A percentile compares a stretch with the other conserved stretches of the same genome.
These are phyloP conservation scores for Trypanosoma vivax DNA, from an alignment of 208 protist species.

Conservation along the genomic window DNA sequence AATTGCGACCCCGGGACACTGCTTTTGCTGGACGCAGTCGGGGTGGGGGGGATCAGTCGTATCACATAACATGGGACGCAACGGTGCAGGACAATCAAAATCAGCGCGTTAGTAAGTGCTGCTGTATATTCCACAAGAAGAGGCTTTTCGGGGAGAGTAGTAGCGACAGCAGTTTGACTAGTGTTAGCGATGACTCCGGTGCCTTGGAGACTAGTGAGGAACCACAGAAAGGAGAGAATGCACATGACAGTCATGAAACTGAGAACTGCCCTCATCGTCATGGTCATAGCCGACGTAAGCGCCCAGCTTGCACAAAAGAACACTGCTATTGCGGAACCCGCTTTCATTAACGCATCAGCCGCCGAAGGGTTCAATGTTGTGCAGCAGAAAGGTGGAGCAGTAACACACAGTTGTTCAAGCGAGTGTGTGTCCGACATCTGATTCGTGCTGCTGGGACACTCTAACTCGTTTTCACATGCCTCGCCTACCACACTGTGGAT, in stretches of 20 bases:
- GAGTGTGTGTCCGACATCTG: too few relatives aligned
- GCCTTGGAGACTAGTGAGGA: slow-evolving; percentile 1
- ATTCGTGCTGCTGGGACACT: too few relatives aligned
- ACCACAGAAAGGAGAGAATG: neutral
- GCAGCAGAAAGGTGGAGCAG: too few relatives aligned
- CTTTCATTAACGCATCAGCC: slow-evolving; percentile 65
- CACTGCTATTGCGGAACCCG: slow-evolving; percentile 68
- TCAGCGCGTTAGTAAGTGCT: slow-evolving; percentile 82
- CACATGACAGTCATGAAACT: neutral
- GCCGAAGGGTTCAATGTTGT: too few relatives aligned
- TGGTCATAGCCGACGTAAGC: slow-evolving; percentile 14
- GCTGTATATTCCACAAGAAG: slow-evolving; percentile 87
- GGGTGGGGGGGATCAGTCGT: neutral
- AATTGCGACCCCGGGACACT: slow-evolving; percentile 15
- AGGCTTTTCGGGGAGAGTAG: slow-evolving; percentile 83
- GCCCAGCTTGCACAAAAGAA: slow-evolving; percentile 39
- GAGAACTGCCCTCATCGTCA: neutral
- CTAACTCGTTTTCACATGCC: too few relatives aligned
- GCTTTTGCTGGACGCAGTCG: neutral
- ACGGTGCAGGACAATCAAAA: slow-evolving; percentile 41
- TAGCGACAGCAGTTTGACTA: slow-evolving; percentile 45
- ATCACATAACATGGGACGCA: slow-evolving; percentile 55
- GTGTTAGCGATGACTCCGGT: slow-evolving; percentile 7
- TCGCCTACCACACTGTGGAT: too few relatives aligned
- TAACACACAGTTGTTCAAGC: too few relatives aligned